Evolutionary conservation across 1,284 basidiomycete genomes (phyloP).

Genomic region (Waitea zeae): DNA sequence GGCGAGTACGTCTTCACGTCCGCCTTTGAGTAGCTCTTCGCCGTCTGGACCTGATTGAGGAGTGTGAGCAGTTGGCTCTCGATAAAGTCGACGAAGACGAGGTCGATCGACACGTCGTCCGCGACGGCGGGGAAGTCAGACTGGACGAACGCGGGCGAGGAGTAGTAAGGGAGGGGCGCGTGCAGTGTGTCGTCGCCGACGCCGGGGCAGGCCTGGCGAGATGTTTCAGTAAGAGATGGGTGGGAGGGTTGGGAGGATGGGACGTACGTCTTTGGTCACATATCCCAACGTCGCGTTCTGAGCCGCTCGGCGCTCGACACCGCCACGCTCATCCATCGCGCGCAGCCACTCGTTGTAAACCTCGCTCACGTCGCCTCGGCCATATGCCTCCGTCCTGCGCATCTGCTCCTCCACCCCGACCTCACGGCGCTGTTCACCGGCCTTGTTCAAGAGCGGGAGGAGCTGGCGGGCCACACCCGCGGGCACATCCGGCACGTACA

Average conservation of each 20-base stretch:
- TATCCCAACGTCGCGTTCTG: constrained; percentile 47
- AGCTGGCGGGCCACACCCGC: constrained; percentile 31
- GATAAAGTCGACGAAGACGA: constrained; percentile 59
- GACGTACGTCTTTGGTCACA: constrained; percentile 55
- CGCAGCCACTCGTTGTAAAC: constrained; percentile 33
- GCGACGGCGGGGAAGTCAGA: constrained; percentile 33
- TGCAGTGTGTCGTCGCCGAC: constrained; percentile 54
- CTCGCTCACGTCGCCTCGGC: constrained; percentile 29
- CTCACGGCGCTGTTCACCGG: constrained; percentile 18
- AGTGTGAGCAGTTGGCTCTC: constrained; percentile 29
- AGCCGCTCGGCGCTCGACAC: constrained; percentile 18
- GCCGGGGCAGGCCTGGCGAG: constrained; percentile 53
- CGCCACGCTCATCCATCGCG: constrained; percentile 27
- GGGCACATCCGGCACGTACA: constrained; percentile 35
- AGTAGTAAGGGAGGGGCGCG: constrained; percentile 34
- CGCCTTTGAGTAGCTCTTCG: constrained; percentile 26
- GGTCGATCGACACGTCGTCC: constrained; percentile 34
- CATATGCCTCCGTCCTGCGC: constrained; percentile 24
- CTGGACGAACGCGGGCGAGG: constrained; percentile 37
- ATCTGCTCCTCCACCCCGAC: constrained; percentile 12
- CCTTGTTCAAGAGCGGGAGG: constrained; percentile 34
- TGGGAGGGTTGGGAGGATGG: constrained; percentile 13
- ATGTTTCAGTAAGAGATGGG: constrained; percentile 14
- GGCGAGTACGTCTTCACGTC: constrained; percentile 37
- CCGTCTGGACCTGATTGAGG: constrained; percentile 36